Evolutionary conservation across 1,284 basidiomycete species (phyloP).

Genomic region (Trametes pubescens): DNA sequence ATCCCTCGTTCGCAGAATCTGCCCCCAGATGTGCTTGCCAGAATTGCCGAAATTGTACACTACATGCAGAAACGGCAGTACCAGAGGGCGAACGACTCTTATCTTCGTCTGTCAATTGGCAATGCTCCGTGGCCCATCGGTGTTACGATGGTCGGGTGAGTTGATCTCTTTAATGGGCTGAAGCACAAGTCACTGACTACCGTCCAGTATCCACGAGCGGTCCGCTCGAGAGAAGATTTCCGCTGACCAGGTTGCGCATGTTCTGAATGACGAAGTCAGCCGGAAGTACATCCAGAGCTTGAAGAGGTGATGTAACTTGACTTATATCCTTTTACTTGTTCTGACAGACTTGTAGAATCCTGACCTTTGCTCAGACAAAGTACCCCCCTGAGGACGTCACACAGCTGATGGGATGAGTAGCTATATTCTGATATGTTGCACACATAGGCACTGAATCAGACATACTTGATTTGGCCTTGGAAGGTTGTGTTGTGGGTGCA

Average conservation of each 20-base stretch:
- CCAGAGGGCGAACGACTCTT: constrained; percentile 95
- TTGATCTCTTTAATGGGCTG: constrained; percentile 25
- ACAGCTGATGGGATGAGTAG: constrained; percentile 80
- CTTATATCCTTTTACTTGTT: constrained; percentile 11
- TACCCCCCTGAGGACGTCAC: constrained; percentile 92
- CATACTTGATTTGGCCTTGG: no score
- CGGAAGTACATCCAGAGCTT: constrained; percentile 99
- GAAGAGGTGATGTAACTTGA: constrained; percentile 72
- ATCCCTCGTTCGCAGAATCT: constrained; percentile 63
- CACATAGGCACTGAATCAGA: neutral
- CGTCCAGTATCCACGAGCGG: constrained; percentile 91
- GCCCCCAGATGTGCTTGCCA: constrained; percentile 85
- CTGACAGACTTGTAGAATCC: constrained; percentile 52
- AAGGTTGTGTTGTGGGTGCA: no score
- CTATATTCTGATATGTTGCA: neutral
- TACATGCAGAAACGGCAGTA: constrained; percentile 96
- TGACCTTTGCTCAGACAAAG: constrained; percentile 96
- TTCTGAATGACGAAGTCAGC: constrained; percentile 98
- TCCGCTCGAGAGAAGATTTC: constrained; percentile 98
- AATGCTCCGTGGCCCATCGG: constrained; percentile 99
- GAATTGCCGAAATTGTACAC: constrained; percentile 95
- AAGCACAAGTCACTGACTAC: neutral
- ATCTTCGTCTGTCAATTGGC: constrained; percentile 95
- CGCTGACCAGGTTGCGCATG: constrained; percentile 96
- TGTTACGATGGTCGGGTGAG: constrained; percentile 97